Evolutionary conservation across 2,329 filamentous ascomycete species (phyloP), one percentile per base, ranked within the genome.

Genomic region (Aspergillus texensis): DNA sequence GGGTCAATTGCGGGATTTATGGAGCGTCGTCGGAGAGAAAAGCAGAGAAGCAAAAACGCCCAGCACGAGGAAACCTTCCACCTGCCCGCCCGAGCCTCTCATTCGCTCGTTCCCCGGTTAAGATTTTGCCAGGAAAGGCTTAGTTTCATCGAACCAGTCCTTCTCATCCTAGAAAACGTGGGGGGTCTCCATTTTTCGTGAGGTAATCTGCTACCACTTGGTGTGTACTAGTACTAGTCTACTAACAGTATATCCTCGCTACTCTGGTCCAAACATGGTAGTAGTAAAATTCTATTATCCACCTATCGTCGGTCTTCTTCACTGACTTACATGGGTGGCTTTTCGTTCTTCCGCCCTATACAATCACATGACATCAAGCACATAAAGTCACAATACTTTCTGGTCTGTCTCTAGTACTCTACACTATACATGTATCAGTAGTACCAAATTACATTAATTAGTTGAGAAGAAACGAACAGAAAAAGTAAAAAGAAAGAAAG

Each of bases 51-150:
- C 14, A 36, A 36, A 36, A 36, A 16, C 34, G 34, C n/a, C 26
- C 34, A 45, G 55, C 6, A 57, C 34, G 30, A 58, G 36, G 45
- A 53, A 21, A 59, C 45, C 21, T 54, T 54, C 10, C 19, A 55
- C 19, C 19, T 32, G 24, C 24, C 5, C 43, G 16, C 43, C 57
- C 57, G 45, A 59, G 57, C 45, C 57, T 59, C 46, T 52, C 30
- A 59, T 59, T 59, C 28, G 57, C 30, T 16, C n/a, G 8, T n/a
- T 32, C 16, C 28, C 28, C 26, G 2, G 3, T 32, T 32, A 53
- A 34, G 50, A 32, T 53, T 53, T n/a, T n/a, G 11, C 52, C 30
- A 21, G 52, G n/a, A 54, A 54, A 28, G 28, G 52, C 52, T 54
- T 54, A 54, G 30, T 14, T 24, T 16, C 6, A 30, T 39, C 46